Conservation (phyloP, 2,329 filamentous ascomycete genomes). For the Ceratocystis ficicola region DNA sequence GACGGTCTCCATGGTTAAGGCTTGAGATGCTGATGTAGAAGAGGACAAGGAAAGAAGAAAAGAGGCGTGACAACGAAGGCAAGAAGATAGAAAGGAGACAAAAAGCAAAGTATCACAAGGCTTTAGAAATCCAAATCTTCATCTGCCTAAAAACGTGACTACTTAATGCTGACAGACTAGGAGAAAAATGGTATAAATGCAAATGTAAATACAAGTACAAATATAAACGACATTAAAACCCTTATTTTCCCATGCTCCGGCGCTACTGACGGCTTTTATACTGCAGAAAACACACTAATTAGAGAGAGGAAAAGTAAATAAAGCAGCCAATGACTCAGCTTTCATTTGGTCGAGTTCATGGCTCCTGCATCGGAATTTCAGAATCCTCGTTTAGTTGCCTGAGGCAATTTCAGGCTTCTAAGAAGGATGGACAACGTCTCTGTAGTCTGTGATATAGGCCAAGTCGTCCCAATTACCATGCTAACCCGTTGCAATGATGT, state of each 20-base stretch:
- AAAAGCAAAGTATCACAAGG: conserved; percentile 14
- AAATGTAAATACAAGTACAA: background rate
- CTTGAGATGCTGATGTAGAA: background rate
- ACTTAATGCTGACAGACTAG: background rate
- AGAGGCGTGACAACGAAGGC: background rate
- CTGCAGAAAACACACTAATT: conserved; percentile 11
- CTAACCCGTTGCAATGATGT: background rate
- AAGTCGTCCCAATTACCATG: background rate
- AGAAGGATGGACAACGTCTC: background rate
- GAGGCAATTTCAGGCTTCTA: background rate
- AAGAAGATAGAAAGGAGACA: background rate
- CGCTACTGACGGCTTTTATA: background rate
- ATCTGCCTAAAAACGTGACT: background rate
- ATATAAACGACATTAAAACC: conserved; percentile 1
- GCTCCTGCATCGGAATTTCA: conserved; percentile 20
- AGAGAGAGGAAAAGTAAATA: background rate
- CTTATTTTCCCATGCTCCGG: background rate
- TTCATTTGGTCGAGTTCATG: conserved; percentile 11
- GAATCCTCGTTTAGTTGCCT: background rate
- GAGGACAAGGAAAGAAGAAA: background rate
- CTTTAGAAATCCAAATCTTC: conserved; percentile 19
- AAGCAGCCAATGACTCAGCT: conserved; percentile 21
- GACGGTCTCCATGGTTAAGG: conserved; percentile 47
- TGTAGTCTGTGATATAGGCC: background rate
- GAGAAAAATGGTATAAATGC: background rate